Base-by-base conservation (phyloP, 495 filamentous ascomycete genomes). In the Aspergillus egyptiacus region DNA sequence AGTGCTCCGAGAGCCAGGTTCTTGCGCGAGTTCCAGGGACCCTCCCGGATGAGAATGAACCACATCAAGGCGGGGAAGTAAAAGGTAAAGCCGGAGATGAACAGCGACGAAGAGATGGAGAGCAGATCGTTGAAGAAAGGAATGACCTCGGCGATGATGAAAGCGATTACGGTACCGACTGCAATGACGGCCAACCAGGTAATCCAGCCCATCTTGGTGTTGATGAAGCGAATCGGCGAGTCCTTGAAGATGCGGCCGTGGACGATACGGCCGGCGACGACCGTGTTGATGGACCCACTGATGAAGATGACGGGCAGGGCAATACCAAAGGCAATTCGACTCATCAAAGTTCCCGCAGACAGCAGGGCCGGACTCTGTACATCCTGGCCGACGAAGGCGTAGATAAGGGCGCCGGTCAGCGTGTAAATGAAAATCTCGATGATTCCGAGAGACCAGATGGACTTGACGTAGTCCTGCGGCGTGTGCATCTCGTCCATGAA, bases 401-500 rank as follows among this genome's bases (percentile, higher is more conserved):
- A 89, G 50, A 89, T 76, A 19, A 88, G 57, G 0, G 78, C 73
- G 13, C 80, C 81, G 1, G 83, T 79, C 18, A 85, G 15, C 28
- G 81, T 81, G 66, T 89, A 87, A 46, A 87, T 78, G 54, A 77
- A 40, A 22, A 80, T 82, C 55, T 84, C 81, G 19, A 74, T 74
- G 39, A 74, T 36, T 30, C 82, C 80, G 3, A 84, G 73, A 23
- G 74, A 46, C 54, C 71, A 72, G 48, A 86, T 76, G 6, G 83
- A 76, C 68, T 84, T 84, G 48, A 69, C 59, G 54, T 74, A 85
- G 59, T 85, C 79, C 37, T 58, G 54, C 1, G 83, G 83, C 0
- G 80, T 80, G 62, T 82, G 80, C 77, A 89, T 83, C 66, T 89
- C 85, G 47, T 80, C 74, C 70, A 85, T 84, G 68, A 89, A 84